Percentiles rank a stretch among this genome's conserved stretches.
Conservation (phyloP, 208 protist genomes). For the Acanthamoeba healyi region DNA sequence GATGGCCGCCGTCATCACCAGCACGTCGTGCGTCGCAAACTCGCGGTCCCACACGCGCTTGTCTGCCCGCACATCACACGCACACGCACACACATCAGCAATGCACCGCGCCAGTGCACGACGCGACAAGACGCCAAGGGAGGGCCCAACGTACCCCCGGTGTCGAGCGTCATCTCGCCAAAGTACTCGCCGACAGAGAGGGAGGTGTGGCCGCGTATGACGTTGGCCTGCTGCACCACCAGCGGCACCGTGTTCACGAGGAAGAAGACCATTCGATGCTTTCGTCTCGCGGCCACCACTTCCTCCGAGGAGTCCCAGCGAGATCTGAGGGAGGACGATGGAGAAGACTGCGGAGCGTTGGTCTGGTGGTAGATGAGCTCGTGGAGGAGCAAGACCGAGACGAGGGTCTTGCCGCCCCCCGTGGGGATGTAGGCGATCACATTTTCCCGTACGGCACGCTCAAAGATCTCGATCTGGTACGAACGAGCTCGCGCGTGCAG, state of each 20-base stretch:
- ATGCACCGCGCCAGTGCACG: no score
- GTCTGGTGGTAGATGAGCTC: slow-evolving; percentile 39
- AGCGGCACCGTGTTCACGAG: slow-evolving; percentile 86
- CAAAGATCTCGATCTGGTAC: slow-evolving; percentile 88
- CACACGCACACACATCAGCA: slow-evolving; percentile 20
- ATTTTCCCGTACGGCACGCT: slow-evolving; percentile 80
- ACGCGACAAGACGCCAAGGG: slow-evolving; percentile 76
- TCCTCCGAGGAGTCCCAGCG: not conserved
- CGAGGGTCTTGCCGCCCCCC: slow-evolving; percentile 90
- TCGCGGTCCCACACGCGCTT: slow-evolving; percentile 5
- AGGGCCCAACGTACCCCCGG: slow-evolving; percentile 5
- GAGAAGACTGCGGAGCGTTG: not conserved
- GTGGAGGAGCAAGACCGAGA: slow-evolving; percentile 83
- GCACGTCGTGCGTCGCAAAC: slow-evolving; percentile 42
- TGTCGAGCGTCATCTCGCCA: not conserved
- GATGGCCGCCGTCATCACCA: slow-evolving; percentile 85
- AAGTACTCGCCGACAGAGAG: slow-evolving; percentile 37
- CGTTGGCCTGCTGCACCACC: slow-evolving; percentile 82
- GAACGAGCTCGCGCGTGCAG: not conserved
- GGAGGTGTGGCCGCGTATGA: slow-evolving; percentile 10
- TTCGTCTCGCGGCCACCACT: not conserved
- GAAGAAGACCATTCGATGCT: slow-evolving; percentile 85
- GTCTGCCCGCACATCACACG: not conserved
- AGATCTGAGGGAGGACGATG: no score
- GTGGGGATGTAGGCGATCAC: slow-evolving; percentile 87